Evolutionary conservation across 2,329 filamentous ascomycete species (phyloP).

Genomic region (Pyricularia sp.): DNA sequence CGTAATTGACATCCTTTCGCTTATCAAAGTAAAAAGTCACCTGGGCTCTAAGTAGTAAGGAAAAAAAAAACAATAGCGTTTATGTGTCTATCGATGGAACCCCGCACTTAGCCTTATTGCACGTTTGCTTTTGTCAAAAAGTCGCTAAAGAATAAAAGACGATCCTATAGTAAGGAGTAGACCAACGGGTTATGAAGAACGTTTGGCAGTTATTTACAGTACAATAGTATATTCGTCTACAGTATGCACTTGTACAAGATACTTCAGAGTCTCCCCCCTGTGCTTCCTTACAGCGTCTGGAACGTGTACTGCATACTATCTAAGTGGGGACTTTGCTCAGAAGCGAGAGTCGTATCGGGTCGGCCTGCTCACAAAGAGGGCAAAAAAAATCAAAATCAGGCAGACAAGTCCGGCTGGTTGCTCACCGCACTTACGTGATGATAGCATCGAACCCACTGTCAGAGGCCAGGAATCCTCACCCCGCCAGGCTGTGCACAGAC

Average conservation of each 20-base stretch:
- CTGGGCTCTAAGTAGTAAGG: neutral
- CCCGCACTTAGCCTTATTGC: neutral
- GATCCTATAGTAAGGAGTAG: neutral
- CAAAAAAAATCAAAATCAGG: no score
- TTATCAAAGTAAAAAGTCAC: neutral
- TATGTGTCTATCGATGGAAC: neutral
- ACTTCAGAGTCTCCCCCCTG: no score
- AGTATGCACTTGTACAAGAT: no score
- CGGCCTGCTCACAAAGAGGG: neutral
- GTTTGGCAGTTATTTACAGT: neutral
- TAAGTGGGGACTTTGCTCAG: neutral
- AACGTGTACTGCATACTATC: neutral
- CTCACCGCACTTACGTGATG: slow-evolving; percentile 1
- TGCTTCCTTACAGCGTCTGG: no score
- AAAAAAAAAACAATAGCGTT: neutral
- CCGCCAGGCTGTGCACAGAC: slow-evolving; percentile 3
- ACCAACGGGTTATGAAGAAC: neutral
- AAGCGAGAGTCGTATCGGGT: neutral
- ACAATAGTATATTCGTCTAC: no score
- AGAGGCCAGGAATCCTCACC: neutral
- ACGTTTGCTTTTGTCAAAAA: neutral
- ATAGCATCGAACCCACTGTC: slow-evolving; percentile 2
- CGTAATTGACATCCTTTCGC: neutral
- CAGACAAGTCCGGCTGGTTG: neutral
- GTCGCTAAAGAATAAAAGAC: neutral